Base-by-base conservation (phyloP, 2,329 filamentous ascomycete genomes). In the Colletotrichum cereale region DNA sequence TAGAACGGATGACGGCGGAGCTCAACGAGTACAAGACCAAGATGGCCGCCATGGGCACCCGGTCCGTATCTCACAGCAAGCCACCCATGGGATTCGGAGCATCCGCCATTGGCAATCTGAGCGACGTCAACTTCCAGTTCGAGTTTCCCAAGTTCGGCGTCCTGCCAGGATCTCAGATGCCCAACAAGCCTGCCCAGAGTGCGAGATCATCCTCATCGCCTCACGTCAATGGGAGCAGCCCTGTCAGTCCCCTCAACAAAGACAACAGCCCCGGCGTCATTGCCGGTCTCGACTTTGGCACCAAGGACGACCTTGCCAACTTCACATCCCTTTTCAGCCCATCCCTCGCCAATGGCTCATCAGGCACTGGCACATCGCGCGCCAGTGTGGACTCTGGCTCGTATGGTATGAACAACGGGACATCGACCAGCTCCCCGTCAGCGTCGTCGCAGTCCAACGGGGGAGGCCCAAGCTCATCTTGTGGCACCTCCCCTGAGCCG, bases 141-240 rank as follows among this genome's bases (percentile, higher is more conserved):
- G 96, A 98, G 75, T 98, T 98, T 75, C 96, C 96, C 74, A 95
- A 93, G 79, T 98, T 99, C 77, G 96, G 96, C 57, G 88, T 91
- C 71, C 87, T 97, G 34, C 87, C 88, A 0, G 86, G 87, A 6
- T 83, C 86, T 10, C 76, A 79, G 1, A 57, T 73, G 38, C 71
- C 74, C 62, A 78, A 73, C 71, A 79, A 78, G 67, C 72, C 71
- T 14, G 62, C 48, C 8, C 71, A 26, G 42, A 64, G 21, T 40
- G 11, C 57, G 65, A 64, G 26, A 24, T 55, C 65, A 10, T 70
- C 48, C 26, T 64, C 73, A 73, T 58, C 75, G 66, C 62, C 64
- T 62, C 72, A 55, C 44, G 64, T 56, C 42, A 56, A 58, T 64
- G 77, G 75, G 40, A 80, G 78, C 42, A 78, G 78, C 24, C 79